Conservation (phyloP, 306 rosid genomes). For the Phaseolus lunatus region DNA sequence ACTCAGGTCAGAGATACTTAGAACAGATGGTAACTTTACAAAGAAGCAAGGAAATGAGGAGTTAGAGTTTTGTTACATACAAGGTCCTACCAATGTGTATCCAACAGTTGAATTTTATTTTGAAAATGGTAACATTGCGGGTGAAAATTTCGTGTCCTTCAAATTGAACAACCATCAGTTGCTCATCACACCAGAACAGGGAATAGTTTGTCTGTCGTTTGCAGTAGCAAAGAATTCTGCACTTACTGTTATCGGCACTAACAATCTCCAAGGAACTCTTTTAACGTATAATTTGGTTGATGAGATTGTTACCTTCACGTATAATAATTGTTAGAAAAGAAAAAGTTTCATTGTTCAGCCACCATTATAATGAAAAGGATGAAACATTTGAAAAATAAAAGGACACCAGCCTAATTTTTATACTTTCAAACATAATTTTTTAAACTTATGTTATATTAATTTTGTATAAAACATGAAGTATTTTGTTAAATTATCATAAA, state of each 20-base stretch:
- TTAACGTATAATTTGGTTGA: slow-evolving; percentile 40
- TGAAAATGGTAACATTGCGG: slow-evolving; percentile 44
- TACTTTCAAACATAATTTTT: too few species aligned
- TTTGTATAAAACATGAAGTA: too few species aligned
- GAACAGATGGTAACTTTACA: slow-evolving; percentile 22
- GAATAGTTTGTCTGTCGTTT: slow-evolving; percentile 44
- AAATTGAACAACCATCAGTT: slow-evolving; percentile 36
- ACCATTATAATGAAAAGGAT: too few species aligned
- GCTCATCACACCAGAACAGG: neutral
- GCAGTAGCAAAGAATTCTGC: slow-evolving; percentile 40
- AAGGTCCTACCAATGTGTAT: slow-evolving; percentile 36
- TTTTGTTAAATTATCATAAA: too few species aligned
- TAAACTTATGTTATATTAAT: too few species aligned
- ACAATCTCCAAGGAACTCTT: slow-evolving; percentile 44
- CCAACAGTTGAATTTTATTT: slow-evolving; percentile 49
- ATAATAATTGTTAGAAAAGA: slow-evolving; percentile 35
- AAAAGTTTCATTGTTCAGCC: too few species aligned
- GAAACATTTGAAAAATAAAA: too few species aligned
- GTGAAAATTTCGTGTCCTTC: slow-evolving; percentile 38
- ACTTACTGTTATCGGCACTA: slow-evolving; percentile 50
- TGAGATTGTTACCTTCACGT: slow-evolving; percentile 39
- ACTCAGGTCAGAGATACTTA: slow-evolving; percentile 39
- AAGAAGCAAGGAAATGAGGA: slow-evolving; percentile 8
- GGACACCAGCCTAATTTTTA: too few species aligned
- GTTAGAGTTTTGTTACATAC: slow-evolving; percentile 49